Evolutionary conservation across 495 filamentous ascomycete species (phyloP).

Genomic region (Trichoderma gamsii): DNA sequence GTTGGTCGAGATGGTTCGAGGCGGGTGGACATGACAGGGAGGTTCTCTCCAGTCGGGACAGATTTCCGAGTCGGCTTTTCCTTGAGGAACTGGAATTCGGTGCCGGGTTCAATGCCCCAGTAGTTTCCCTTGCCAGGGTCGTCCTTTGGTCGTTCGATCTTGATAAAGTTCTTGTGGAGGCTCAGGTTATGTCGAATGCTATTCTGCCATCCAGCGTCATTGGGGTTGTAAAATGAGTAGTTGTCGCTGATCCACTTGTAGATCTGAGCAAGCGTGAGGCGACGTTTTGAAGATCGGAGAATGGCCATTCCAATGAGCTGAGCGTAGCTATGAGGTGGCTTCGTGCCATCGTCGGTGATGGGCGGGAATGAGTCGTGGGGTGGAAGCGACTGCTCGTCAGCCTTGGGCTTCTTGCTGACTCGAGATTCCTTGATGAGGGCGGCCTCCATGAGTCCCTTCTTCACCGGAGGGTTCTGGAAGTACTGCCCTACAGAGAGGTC

Average conservation of each 20-base stretch:
- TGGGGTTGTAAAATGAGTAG: constrained; percentile 76
- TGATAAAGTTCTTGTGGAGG: constrained; percentile 93
- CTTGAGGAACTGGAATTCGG: constrained; percentile 81
- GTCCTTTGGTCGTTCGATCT: constrained; percentile 92
- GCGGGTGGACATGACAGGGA: constrained; percentile 43
- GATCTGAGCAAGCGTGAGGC: constrained; percentile 89
- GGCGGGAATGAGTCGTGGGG: constrained; percentile 69
- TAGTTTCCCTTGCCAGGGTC: constrained; percentile 99
- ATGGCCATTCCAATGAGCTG: constrained; percentile 97
- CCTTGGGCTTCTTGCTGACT: constrained; percentile 54
- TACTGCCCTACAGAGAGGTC: constrained; percentile 48
- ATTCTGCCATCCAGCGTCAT: constrained; percentile 93
- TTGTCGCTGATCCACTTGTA: constrained; percentile 99
- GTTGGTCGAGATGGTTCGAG: constrained; percentile 30
- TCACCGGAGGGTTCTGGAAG: constrained; percentile 54
- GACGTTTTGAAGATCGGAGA: constrained; percentile 73
- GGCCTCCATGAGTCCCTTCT: constrained; percentile 66
- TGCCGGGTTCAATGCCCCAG: constrained; percentile 86
- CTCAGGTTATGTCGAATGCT: constrained; percentile 98
- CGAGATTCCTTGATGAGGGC: constrained; percentile 66
- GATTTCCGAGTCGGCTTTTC: constrained; percentile 61
- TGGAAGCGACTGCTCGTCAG: constrained; percentile 53
- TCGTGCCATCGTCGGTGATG: constrained; percentile 79
- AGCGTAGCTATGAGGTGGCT: constrained; percentile 89
- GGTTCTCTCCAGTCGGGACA: constrained; percentile 35